A percentile compares a stretch with the other conserved stretches of the same genome.
Conservation (phyloP, 768 basidiomycete species). For the Hericium rajendrae region DNA sequence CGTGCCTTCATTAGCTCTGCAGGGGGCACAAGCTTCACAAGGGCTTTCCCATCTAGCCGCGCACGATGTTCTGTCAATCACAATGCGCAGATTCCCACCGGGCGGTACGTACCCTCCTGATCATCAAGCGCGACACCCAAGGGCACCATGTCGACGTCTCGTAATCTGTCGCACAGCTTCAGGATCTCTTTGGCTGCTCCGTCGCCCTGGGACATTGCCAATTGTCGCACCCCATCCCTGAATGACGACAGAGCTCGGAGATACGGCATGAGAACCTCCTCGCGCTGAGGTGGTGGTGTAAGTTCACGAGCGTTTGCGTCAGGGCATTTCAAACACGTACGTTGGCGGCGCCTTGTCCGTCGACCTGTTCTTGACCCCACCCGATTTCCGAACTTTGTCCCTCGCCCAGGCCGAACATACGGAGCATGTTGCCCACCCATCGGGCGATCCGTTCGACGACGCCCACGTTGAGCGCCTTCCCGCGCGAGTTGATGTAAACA, state of each 20-base stretch:
- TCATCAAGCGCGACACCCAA: conserved; percentile 95
- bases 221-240: conserved; percentile 77
- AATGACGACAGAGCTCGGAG: conserved; percentile 78
- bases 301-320: not conserved
- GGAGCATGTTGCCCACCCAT: conserved; percentile 68
- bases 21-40: conserved; percentile 86
- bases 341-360: conserved; percentile 36
- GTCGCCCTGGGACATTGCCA: conserved; percentile 68
- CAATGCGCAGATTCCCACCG: conserved; percentile 1
- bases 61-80: no score
- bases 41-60: conserved; percentile 76
- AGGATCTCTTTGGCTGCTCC: conserved; percentile 71
- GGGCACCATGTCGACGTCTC: conserved; percentile 86
- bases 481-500: conserved; percentile 70
- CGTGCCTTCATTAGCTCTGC: conserved; percentile 72
- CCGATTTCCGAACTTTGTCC: conserved; percentile 62
- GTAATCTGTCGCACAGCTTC: conserved; percentile 77
- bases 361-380: conserved; percentile 66
- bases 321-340: conserved; percentile 26
- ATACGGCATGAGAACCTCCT: conserved; percentile 84
- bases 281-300: conserved; percentile 41
- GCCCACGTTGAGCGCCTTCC: conserved; percentile 47
- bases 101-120: conserved; percentile 61
- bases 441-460: conserved; percentile 54
- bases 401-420: conserved; percentile 73